Evolutionary conservation across 768 basidiomycete genomes (phyloP).

Genomic region (Collybia sp.): DNA sequence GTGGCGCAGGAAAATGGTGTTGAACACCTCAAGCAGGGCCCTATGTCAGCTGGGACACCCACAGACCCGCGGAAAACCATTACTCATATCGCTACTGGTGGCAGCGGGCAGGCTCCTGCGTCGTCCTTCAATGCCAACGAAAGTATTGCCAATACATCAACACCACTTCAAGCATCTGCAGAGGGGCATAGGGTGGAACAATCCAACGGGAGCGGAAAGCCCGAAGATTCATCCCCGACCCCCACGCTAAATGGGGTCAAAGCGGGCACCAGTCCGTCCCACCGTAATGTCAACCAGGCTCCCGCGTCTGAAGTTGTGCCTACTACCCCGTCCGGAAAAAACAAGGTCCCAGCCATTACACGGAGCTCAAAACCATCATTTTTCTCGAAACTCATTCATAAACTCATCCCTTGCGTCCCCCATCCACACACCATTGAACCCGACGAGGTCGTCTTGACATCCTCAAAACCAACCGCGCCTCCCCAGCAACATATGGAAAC

Average conservation of each 20-base stretch:
- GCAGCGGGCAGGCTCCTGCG: constrained; percentile 5
- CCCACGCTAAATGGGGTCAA: constrained; percentile 9
- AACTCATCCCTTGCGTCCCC: constrained; percentile 65
- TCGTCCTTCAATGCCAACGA: constrained; percentile 1
- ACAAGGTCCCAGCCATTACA: constrained; percentile 9
- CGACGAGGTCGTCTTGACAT: constrained; percentile 21
- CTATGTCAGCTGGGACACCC: too few relatives aligned
- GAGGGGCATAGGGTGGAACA: neutral
- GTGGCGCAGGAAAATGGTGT: too few relatives aligned
- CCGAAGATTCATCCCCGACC: neutral
- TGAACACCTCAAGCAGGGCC: too few relatives aligned
- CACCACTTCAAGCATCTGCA: neutral
- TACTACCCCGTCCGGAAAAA: constrained; percentile 1
- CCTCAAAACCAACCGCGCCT: constrained; percentile 22
- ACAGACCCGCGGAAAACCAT: too few relatives aligned
- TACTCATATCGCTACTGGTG: neutral
- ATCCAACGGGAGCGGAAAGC: neutral
- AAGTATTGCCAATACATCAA: too few relatives aligned
- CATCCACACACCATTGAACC: constrained; percentile 41
- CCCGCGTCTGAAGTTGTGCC: constrained; percentile 8
- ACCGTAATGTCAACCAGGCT: neutral
- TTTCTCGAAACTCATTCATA: constrained; percentile 53
- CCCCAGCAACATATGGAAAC: neutral
- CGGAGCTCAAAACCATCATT: constrained; percentile 43
- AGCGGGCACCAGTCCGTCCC: constrained; percentile 7